Percentiles rank a stretch among this genome's conserved stretches.
phyloP scores from a whole-genome alignment of 2,329 filamentous ascomycete genomes.

The Colletotrichum sp. region DNA sequence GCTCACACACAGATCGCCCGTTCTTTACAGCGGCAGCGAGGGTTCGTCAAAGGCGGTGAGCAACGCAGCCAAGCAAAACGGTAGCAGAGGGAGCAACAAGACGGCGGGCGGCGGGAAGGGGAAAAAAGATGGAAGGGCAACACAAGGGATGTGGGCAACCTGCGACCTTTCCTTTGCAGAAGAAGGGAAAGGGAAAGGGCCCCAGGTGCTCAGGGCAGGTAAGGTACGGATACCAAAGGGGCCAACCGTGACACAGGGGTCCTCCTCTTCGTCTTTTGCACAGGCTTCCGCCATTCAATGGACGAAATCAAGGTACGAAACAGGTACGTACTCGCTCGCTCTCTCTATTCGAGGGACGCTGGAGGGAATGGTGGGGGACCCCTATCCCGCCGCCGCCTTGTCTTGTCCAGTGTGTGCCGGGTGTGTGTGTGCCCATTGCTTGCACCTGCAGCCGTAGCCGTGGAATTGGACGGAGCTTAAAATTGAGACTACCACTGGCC shows the following conservation, averaged over 20 bases:
- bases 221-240: neutral
- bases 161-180: neutral
- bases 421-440: neutral
- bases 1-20: neutral
- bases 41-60: constrained; percentile 15
- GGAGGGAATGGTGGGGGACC: neutral
- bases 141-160: neutral
- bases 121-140: neutral
- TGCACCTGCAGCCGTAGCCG: neutral
- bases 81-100: neutral
- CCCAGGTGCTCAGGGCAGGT: neutral
- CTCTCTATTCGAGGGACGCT: neutral
- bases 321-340: neutral
- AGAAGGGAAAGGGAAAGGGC: neutral
- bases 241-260: neutral
- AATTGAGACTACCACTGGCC: neutral
- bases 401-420: neutral
- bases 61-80: neutral
- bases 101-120: neutral
- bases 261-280: neutral
- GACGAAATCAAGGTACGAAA: neutral
- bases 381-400: constrained; percentile 1
- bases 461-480: constrained; percentile 15
- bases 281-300: neutral
- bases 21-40: neutral